Base-by-base conservation (phyloP, 2,329 filamentous ascomycete genomes). In the Phaeosphaeria sp. region DNA sequence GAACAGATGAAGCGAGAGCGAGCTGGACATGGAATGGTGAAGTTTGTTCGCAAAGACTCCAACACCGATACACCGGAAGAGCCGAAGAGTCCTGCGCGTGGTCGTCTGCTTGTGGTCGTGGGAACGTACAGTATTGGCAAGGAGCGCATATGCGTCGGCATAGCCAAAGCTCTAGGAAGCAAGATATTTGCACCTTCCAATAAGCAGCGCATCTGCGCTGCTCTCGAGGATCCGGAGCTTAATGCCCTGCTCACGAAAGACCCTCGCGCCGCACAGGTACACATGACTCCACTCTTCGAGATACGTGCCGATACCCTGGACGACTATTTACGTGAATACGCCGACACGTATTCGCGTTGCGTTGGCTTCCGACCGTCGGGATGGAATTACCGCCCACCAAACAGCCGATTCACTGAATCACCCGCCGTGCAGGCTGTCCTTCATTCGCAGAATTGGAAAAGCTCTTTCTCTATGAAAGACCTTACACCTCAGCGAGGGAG, bases 91-190 rank as follows among this genome's bases (percentile, higher is more conserved):
- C 62, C 63, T n/a, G 58, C 75, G 27, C 82, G 83, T 46, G 88
- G 91, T 47, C 89, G 92, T 4, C 84, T 99, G 2, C 85, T 99
- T 0, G 91, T 99, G 5, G 87, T 99, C 6, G 96, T 97, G 59
- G 95, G 95, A 46, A 99, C 95, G 0, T 99, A 99, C 79, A 96
- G 91, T 67, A 99, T 99, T 69, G 95, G 95, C 72, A 99, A 99
- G 79, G 95, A 99, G 77, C 90, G 93, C 42, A 93, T 99, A 64
- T 98, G 94, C 74, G 83, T 97, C 30, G 93, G 92, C 44, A 96
- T 99, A 63, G 95, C 95, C 3, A 87, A 89, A 67, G 93, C 93
- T 0, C 83, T 99, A 2, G 83, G 88, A 41, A 91, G 89, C 66
- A 97, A 96, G 72, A 98, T 99, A 61, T 99, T 90, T 72, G 94